Percentiles rank a stretch among this genome's conserved stretches.
phyloP scores from a whole-genome alignment of 768 basidiomycete genomes.

The Tricholoma hemisulphureum region DNA sequence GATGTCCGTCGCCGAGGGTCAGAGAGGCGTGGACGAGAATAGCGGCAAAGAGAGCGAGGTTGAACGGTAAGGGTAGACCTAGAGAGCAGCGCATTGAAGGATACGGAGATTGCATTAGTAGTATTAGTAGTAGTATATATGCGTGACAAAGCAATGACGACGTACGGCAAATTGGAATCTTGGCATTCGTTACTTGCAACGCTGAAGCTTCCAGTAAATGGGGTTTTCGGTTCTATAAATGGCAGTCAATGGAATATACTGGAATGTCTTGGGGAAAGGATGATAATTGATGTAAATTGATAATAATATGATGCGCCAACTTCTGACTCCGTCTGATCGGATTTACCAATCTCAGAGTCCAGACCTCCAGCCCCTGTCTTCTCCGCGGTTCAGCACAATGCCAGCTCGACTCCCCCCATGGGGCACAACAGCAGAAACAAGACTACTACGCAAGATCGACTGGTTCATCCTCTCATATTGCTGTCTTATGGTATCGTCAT shows the following conservation, averaged over 20 bases:
- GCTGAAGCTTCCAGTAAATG: too few species aligned
- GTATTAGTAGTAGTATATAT: too few species aligned
- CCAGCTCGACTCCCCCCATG: slow-evolving; percentile 14
- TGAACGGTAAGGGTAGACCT: slow-evolving; percentile 8
- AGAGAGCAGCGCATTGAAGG: slow-evolving; percentile 10
- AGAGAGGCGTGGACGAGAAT: slow-evolving; percentile 16
- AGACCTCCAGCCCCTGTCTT: too few species aligned
- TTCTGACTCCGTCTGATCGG: too few species aligned
- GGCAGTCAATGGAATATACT: slow-evolving; percentile 3
- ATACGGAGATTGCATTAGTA: background rate
- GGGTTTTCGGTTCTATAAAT: slow-evolving; percentile 13
- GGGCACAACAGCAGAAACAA: slow-evolving; percentile 38
- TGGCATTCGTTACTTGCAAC: too few species aligned
- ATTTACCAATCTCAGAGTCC: too few species aligned
- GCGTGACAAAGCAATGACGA: too few species aligned
- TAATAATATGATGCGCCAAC: too few species aligned
- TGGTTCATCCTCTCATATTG: slow-evolving; percentile 71
- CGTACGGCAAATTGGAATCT: too few species aligned
- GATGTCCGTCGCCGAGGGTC: slow-evolving; percentile 25
- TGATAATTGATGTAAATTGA: too few species aligned
- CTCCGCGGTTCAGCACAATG: too few species aligned
- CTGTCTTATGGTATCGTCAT: slow-evolving; percentile 56
- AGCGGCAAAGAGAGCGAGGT: slow-evolving; percentile 12
- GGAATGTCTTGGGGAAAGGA: background rate
- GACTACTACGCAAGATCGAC: slow-evolving; percentile 58